phyloP scores from a whole-genome alignment of 768 basidiomycete species.

The Leccinum subtestaceum region DNA sequence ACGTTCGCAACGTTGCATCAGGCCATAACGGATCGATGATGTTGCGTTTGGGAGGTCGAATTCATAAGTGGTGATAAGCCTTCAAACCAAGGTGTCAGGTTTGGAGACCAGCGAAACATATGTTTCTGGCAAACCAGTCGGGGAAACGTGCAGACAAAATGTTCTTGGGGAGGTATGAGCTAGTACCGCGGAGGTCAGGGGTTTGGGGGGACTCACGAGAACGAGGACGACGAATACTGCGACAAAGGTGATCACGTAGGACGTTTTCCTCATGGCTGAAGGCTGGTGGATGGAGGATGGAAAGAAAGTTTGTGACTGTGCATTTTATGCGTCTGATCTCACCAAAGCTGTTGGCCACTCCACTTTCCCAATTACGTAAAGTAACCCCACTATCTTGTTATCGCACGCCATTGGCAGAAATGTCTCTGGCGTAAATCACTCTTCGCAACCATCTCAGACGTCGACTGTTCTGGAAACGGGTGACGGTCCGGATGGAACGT shows the following conservation, averaged over 20 bases:
- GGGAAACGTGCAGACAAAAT: slow-evolving; percentile 51
- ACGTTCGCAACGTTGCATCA: slow-evolving; percentile 56
- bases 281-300: not conserved
- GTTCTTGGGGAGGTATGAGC: slow-evolving; percentile 41
- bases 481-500: not conserved
- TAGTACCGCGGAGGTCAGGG: not conserved
- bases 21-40: slow-evolving; percentile 56
- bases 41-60: slow-evolving; percentile 46
- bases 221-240: slow-evolving; percentile 49
- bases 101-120: slow-evolving; percentile 12
- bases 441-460: not conserved
- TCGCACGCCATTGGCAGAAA: slow-evolving; percentile 27
- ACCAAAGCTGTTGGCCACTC: not conserved
- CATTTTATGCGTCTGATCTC: not conserved
- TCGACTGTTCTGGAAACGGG: not conserved
- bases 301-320: not conserved
- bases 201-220: slow-evolving; percentile 42
- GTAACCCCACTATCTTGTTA: slow-evolving; percentile 4
- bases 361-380: slow-evolving; percentile 7
- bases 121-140: slow-evolving; percentile 55
- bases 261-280: slow-evolving; percentile 59
- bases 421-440: slow-evolving; percentile 9
- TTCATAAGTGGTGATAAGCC: slow-evolving; percentile 38
- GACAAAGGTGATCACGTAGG: slow-evolving; percentile 62
- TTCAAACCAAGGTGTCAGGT: slow-evolving; percentile 32